Conservation (phyloP, 306 rosid genomes). For the Parietaria judaica region DNA sequence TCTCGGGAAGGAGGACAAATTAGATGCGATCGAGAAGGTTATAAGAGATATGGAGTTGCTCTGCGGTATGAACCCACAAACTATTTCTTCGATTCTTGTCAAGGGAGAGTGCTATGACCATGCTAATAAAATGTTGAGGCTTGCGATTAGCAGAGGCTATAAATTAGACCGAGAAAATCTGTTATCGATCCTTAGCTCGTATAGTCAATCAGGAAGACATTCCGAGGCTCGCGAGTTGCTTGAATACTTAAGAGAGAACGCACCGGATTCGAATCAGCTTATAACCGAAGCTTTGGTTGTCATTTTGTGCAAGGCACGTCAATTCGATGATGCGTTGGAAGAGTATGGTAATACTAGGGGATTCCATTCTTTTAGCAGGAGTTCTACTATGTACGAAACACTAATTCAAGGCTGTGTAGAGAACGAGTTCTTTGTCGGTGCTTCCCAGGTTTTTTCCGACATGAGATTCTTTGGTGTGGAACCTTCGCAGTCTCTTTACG, state of each 20-base stretch:
- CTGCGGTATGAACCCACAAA: conserved; percentile 63
- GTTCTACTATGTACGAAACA: conserved; percentile 57
- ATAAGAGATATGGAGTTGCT: conserved; percentile 63
- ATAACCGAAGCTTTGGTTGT: conserved; percentile 68
- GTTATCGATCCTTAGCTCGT: conserved; percentile 62
- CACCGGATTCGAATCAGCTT: conserved; percentile 50
- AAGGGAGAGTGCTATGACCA: conserved; percentile 70
- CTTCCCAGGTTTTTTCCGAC: conserved; percentile 79
- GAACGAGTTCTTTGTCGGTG: conserved; percentile 55
- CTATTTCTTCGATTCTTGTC: conserved; percentile 68
- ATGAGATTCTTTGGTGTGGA: conserved; percentile 73
- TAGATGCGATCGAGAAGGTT: conserved; percentile 48
- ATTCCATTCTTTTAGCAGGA: conserved; percentile 44
- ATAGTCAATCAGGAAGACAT: conserved; percentile 71
- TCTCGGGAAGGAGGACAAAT: conserved; percentile 55
- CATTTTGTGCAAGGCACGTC: conserved; percentile 68
- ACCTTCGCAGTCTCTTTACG: conserved; percentile 53
- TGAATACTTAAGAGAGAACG: conserved; percentile 60
- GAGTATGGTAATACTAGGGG: conserved; percentile 52
- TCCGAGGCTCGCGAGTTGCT: conserved; percentile 80
- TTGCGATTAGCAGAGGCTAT: conserved; percentile 60
- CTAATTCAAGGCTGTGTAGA: conserved; percentile 62
- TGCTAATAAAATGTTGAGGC: conserved; percentile 67
- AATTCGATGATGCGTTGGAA: conserved; percentile 64
- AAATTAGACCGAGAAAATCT: conserved; percentile 63